phyloP scores from a whole-genome alignment of 208 protist genomes.

The Acanthamoeba castellanii region DNA sequence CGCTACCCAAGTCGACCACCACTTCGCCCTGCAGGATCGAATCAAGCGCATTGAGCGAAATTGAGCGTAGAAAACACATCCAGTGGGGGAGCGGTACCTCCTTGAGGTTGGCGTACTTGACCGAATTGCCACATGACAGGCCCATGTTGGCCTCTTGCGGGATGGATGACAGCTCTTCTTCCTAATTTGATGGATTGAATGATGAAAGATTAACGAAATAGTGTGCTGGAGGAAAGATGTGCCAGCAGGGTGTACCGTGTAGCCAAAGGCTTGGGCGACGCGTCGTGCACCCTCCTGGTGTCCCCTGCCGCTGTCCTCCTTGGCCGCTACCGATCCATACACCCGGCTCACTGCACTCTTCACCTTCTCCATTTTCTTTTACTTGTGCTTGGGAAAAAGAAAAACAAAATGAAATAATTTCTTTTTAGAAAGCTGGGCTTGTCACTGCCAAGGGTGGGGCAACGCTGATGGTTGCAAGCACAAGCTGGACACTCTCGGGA shows the following conservation, averaged over 20 bases:
- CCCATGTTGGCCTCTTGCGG: conserved; percentile 50
- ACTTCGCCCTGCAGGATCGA: background rate
- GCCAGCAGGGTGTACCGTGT: background rate
- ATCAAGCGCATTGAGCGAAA: background rate
- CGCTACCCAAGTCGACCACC: conserved; percentile 45
- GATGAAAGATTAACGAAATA: background rate
- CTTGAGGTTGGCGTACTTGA: conserved; percentile 50
- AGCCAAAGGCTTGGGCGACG: conserved; percentile 30
- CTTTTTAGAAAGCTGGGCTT: no score
- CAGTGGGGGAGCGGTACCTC: background rate
- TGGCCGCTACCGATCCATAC: conserved; percentile 6
- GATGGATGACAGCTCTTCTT: conserved; percentile 8
- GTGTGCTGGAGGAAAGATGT: no score
- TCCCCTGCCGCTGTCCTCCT: conserved; percentile 2
- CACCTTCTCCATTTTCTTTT: conserved; percentile 12
- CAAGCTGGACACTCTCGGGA: no score
- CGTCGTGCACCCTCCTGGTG: conserved; percentile 12
- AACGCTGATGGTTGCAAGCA: no score
- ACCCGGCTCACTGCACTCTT: conserved; percentile 14
- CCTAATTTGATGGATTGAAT: background rate
- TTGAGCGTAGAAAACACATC: background rate
- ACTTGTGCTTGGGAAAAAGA: no score
- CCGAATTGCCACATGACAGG: conserved; percentile 49
- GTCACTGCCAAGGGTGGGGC: no score
- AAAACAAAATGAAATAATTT: no score